phyloP scores from a whole-genome alignment of 352 stramenopile genomes.

The Phytophthora fragariaefolia region DNA sequence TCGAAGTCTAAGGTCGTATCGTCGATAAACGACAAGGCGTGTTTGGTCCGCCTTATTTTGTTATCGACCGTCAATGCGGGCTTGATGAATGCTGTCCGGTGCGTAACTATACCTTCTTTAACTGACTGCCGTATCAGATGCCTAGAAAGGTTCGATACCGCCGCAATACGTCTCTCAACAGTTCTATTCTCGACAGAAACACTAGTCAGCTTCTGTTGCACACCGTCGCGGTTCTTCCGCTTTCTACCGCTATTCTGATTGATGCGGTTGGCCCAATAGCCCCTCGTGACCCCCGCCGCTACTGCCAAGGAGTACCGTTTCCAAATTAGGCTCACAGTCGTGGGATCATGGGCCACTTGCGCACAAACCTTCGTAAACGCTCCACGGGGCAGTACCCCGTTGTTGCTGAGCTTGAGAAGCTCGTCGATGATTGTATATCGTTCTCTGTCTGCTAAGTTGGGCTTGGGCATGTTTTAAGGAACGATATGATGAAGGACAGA shows the following conservation, averaged over 20 bases:
- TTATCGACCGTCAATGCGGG: too few species aligned
- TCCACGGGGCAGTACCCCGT: neutral
- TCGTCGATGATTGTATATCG: neutral
- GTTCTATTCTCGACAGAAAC: too few species aligned
- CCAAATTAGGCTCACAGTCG: neutral
- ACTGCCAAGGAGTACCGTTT: neutral
- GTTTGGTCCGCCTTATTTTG: too few species aligned
- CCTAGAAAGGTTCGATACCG: too few species aligned
- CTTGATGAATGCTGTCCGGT: too few species aligned
- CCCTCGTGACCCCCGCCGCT: neutral
- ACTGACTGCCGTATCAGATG: too few species aligned
- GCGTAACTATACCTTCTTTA: too few species aligned
- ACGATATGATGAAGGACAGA: neutral
- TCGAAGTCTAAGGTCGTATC: neutral
- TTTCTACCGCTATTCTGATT: neutral
- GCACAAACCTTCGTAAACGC: too few species aligned
- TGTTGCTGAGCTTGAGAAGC: neutral
- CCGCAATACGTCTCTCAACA: too few species aligned
- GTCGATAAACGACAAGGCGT: neutral
- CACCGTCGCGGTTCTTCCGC: neutral
- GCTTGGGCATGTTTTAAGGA: neutral
- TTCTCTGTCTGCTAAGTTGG: neutral
- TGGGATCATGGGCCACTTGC: too few species aligned
- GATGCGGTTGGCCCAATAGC: neutral
- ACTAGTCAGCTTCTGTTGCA: neutral